phyloP scores from a whole-genome alignment of 208 protist genomes.

The Trypanosomatidae sp. region DNA sequence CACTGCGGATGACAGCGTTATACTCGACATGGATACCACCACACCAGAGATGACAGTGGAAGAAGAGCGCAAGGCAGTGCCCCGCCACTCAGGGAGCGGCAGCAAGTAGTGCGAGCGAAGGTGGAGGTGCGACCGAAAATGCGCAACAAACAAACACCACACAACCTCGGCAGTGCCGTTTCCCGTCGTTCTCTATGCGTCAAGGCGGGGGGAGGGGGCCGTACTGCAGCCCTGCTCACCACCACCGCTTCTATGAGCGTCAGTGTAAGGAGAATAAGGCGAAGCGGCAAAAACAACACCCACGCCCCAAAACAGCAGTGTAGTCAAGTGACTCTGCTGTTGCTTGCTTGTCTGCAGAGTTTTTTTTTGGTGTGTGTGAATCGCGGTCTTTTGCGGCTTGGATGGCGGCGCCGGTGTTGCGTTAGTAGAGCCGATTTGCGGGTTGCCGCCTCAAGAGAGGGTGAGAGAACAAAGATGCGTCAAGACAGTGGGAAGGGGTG shows the following conservation, averaged over 20 bases:
- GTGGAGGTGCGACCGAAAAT: background rate
- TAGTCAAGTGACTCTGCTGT: background rate
- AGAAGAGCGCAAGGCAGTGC: background rate
- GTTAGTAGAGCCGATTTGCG: background rate
- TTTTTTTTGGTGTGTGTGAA: background rate
- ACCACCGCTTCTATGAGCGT: background rate
- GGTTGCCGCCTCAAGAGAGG: background rate
- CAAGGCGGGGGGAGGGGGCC: background rate
- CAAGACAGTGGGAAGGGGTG: background rate
- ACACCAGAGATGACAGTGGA: background rate
- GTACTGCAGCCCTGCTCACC: background rate
- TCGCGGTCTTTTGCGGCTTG: background rate
- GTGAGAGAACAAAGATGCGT: background rate
- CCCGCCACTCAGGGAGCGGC: background rate
- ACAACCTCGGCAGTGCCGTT: background rate
- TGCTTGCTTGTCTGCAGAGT: background rate
- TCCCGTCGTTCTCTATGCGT: background rate
- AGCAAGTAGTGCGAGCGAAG: background rate
- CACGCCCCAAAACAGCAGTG: background rate
- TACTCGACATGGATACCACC: constrained; percentile 16
- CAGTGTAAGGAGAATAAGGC: background rate
- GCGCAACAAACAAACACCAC: too few species aligned
- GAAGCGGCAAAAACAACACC: background rate
- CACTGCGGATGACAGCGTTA: constrained; percentile 45
- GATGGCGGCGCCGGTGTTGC: background rate